phyloP scores from a whole-genome alignment of 2,329 filamentous ascomycete genomes.

The Colletotrichum graminicola region DNA sequence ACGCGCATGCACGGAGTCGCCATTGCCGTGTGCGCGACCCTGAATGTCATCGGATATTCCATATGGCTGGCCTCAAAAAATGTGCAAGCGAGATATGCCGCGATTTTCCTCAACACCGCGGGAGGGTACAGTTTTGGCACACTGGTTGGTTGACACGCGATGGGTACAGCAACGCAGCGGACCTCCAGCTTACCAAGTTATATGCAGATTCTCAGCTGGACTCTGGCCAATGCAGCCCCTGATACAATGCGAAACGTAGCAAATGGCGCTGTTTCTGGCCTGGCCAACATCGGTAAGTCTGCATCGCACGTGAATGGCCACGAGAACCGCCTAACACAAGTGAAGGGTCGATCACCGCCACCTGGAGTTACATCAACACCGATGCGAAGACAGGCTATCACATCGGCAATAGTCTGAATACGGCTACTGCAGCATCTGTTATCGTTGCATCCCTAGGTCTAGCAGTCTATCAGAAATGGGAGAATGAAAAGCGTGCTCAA shows the following conservation, averaged over 20 bases:
- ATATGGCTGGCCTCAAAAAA: slow-evolving; percentile 47
- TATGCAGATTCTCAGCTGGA: slow-evolving; percentile 46
- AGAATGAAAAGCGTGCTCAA: slow-evolving; percentile 46
- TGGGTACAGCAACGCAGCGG: not conserved
- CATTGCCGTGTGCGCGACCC: slow-evolving; percentile 44
- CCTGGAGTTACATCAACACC: slow-evolving; percentile 48
- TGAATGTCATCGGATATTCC: slow-evolving; percentile 46
- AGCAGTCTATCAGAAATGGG: slow-evolving; percentile 44
- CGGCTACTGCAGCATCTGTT: slow-evolving; percentile 45
- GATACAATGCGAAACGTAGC: slow-evolving; percentile 48
- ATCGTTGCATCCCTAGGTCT: slow-evolving; percentile 44
- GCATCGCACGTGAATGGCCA: not conserved
- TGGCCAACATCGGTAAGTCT: slow-evolving; percentile 47
- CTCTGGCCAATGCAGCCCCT: slow-evolving; percentile 47
- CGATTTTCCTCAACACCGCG: slow-evolving; percentile 48
- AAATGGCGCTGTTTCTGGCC: slow-evolving; percentile 46
- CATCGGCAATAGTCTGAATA: slow-evolving; percentile 47
- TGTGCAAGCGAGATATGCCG: slow-evolving; percentile 45
- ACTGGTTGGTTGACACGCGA: slow-evolving; percentile 22
- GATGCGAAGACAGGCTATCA: slow-evolving; percentile 46
- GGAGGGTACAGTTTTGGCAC: slow-evolving; percentile 46
- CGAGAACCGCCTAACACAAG: slow-evolving; percentile 2
- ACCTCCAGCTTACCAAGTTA: not conserved
- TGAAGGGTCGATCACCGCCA: slow-evolving; percentile 47
- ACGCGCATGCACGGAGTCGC: slow-evolving; percentile 46